phyloP scores from a whole-genome alignment of 495 filamentous ascomycete species.

The Echria macrotheca region DNA sequence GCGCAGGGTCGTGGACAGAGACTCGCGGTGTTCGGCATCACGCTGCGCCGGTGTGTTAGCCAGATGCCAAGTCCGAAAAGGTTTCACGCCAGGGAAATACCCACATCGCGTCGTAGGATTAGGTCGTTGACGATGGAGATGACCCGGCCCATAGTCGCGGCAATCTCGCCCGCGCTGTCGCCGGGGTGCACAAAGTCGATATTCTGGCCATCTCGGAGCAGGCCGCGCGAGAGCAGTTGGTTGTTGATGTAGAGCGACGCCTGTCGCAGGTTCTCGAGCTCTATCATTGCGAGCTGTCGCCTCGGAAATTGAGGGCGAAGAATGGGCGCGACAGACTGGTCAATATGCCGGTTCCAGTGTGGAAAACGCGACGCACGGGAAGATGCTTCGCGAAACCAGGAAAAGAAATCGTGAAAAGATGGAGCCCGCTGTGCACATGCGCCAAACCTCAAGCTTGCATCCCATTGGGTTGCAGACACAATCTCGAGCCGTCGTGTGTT shows the following conservation, averaged over 20 bases:
- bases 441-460: background rate
- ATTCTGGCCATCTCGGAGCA: conserved; percentile 73
- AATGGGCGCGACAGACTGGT: too few relatives aligned
- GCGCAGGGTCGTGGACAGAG: conserved; percentile 71
- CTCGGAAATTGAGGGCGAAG: too few relatives aligned
- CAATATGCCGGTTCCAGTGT: too few relatives aligned
- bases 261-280: conserved; percentile 72
- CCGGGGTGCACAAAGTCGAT: conserved; percentile 83
- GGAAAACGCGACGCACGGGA: conserved; percentile 1
- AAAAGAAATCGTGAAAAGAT: conserved; percentile 9
- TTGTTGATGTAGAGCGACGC: conserved; percentile 97
- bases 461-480: conserved; percentile 10
- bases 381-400: conserved; percentile 3
- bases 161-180: conserved; percentile 55
- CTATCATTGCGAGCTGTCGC: conserved; percentile 47
- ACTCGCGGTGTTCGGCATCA: conserved; percentile 80
- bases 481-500: conserved; percentile 14
- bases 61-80: background rate
- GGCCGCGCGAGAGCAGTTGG: conserved; percentile 79
- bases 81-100: conserved; percentile 22
- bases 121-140: conserved; percentile 93
- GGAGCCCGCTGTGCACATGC: background rate
- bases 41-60: conserved; percentile 46
- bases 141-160: conserved; percentile 72
- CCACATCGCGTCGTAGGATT: conserved; percentile 73